These are phyloP conservation scores for Plasmodium gallinaceum DNA, from an alignment of 169 alveolate genomes.

Conservation along the genomic window DNA sequence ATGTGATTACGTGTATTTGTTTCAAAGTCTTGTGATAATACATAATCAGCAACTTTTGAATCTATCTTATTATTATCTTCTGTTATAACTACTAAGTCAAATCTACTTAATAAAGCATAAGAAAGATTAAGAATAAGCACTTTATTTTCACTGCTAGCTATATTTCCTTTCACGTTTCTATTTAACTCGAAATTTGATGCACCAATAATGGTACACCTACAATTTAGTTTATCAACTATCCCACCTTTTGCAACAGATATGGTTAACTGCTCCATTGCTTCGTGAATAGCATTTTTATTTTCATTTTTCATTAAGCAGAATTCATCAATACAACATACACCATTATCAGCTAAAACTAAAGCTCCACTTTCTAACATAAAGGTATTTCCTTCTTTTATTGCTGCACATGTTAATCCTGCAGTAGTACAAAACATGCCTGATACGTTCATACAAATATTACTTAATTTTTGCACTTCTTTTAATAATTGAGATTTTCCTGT, in stretches of 20 bases:
- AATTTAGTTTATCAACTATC: conserved; percentile 76
- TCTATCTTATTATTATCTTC: conserved; percentile 63
- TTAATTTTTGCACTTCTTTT: conserved; percentile 85
- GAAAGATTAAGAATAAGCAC: conserved; percentile 57
- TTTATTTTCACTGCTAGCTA: conserved; percentile 23
- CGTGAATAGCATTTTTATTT: conserved; percentile 92
- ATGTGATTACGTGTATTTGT: not conserved
- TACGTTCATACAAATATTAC: conserved; percentile 80
- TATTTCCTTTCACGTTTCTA: conserved; percentile 29
- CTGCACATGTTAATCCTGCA: conserved; percentile 94
- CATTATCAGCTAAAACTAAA: conserved; percentile 94
- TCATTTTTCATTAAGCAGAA: conserved; percentile 88
- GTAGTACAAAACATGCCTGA: conserved; percentile 92
- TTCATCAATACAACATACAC: conserved; percentile 97
- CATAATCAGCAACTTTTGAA: conserved; percentile 50
- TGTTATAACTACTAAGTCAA: conserved; percentile 84
- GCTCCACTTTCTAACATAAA: conserved; percentile 95
- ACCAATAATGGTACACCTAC: conserved; percentile 87
- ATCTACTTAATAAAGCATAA: conserved; percentile 78
- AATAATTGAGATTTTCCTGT: conserved; percentile 95
- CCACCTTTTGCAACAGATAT: conserved; percentile 94
- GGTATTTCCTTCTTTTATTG: conserved; percentile 91
- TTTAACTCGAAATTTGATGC: conserved; percentile 82
- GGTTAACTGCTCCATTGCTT: conserved; percentile 97
- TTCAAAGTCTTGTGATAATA: conserved; percentile 23